Conservation (phyloP, 345 rosid species). For the Syzygium aromaticum region DNA sequence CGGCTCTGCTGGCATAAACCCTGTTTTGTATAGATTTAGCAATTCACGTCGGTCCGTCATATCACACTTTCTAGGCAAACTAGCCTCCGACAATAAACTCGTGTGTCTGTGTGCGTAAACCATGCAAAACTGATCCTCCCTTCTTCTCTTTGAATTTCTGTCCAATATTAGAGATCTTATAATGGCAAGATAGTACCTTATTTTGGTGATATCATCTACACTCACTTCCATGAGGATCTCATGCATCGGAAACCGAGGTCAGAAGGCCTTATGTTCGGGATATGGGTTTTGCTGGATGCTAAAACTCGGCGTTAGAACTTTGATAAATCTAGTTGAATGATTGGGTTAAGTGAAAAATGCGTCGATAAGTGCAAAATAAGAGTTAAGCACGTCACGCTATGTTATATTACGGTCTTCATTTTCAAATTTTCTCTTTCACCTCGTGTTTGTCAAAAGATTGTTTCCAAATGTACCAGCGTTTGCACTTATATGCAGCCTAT, state of each 20-base stretch:
- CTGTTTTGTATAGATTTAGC: background rate
- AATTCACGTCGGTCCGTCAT: background rate
- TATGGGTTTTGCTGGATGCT: no score
- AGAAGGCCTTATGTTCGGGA: no score
- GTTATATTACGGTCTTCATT: background rate
- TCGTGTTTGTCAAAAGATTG: accelerated
- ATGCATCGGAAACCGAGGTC: accelerated
- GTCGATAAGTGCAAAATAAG: accelerated
- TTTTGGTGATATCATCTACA: no score
- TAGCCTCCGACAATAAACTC: background rate
- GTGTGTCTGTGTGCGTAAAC: background rate
- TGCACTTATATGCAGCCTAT: background rate
- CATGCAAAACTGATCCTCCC: background rate
- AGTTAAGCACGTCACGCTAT: background rate
- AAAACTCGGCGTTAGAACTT: background rate
- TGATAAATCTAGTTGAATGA: background rate
- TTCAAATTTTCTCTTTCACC: background rate
- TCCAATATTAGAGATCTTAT: background rate
- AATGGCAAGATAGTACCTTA: no score
- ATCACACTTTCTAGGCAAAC: no score
- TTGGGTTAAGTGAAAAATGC: background rate
- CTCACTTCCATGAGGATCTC: no score
- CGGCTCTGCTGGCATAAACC: accelerated
- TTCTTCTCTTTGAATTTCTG: background rate
- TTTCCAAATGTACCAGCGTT: background rate